Base-by-base conservation (phyloP, 75 land plant genomes). In the Picea glauca region DNA sequence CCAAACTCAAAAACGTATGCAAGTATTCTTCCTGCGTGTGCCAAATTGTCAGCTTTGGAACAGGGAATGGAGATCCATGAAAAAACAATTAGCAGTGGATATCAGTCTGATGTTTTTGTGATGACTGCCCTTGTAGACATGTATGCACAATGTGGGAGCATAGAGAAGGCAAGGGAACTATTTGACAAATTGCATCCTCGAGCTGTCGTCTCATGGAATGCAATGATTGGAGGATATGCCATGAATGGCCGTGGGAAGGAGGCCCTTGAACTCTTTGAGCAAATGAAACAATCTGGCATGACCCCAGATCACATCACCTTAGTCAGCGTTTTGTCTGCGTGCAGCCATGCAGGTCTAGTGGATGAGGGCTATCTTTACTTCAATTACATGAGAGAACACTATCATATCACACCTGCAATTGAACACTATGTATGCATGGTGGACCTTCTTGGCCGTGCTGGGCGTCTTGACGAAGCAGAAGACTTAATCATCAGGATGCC, bases 31-130 rank as follows among this genome's bases (percentile, higher is more conserved):
- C 85, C 80, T 1, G 87, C 91, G 43, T 87, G 89, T 83, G 84
- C 85, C 30, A 43, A 80, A 35, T 78, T 85, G 72, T 85, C 82
- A 72, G 83, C 87, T 62, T 77, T 90, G 58, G 91, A 81, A 70
- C 50, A 82, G 58, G 91, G 91, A 20, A 90, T 78, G 65, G 84
- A 86, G 84, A 68, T 87, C 35, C 89, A 87, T 87, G 84, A 32
- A 18, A 80, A 87, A 40, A 81, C 85, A 61, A 78, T 83, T 60
- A 85, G 74, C 18, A 78, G 81, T 26, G 35, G 60, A 46, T 14
- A 57, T 3, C 18, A 72, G 26, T 68, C 79, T 9, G 20, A 82
- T 66, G n/a, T 11, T 56, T 68, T 81, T 50, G 82, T 89, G 8
- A 75, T 68, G 57, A 90, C 84, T 18, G 82, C 90, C 62, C 78